Base-by-base conservation (phyloP, 176 grass and related monocot genomes). In the Ensete ventricosum region DNA sequence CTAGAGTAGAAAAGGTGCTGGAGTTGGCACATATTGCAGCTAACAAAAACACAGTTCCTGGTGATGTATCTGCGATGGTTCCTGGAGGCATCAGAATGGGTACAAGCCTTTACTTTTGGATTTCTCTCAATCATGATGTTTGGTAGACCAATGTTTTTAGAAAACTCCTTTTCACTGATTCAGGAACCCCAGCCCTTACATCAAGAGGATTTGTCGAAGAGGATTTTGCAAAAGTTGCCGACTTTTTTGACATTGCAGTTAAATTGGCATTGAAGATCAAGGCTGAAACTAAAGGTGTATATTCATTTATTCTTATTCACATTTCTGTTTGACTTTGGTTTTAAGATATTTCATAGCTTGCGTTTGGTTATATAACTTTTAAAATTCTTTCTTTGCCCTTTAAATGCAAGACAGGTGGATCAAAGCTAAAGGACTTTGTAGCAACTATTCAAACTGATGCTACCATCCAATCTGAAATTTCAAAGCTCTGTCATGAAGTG, bases 11-110 rank as follows among this genome's bases (percentile, higher is more conserved):
- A 79, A 99, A 89, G 76, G 91, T 99, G 70, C 76, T 99, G 76
- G 91, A 99, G 87, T 76, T 78, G 23, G 86, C 91, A 25, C 96
- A 99, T 76, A 99, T 99, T 89, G 91, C 96, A 82, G 91, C 96
- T 76, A 99, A 95, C 77, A 99, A 99, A 79, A 99, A 99, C 73
- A 99, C 96, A 14, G 96, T 99, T 76, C 96, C 96, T 81, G 96
- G 96, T 66, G 96, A 99, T 84, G 86, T 99, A 69, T 99, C 96
- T 78, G 91, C 96, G 80, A 91, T 99, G 91, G 96, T 99, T 80
- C 96, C 91, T 71, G 96, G 96, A 84, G 96, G 96, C 82, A 95
- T 99, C 72, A 91, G 94, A 83, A 98, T 98, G 94, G 90, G 94
- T 98, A 96, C 75, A 73, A 22, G 52, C 25, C 25, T 75, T n/a